Evolutionary conservation across 371 early-diverging fungal species (phyloP).

Genomic region (Batkoa obscura): DNA sequence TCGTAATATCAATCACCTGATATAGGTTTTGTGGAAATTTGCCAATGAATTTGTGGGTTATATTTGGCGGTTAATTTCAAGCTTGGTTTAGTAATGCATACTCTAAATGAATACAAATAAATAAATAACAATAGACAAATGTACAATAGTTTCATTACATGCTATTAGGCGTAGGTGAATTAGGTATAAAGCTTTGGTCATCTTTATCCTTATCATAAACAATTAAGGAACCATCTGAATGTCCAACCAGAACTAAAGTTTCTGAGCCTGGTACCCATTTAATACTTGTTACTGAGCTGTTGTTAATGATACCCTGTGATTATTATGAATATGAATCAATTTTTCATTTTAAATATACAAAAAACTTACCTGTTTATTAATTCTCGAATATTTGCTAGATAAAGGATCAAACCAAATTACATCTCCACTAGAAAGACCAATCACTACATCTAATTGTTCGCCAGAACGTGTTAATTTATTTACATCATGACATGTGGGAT

Average conservation of each 20-base stretch:
- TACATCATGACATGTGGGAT: constrained; percentile 73
- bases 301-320: constrained; percentile 39
- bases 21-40: constrained; percentile 38
- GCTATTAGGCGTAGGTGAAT: constrained; percentile 11
- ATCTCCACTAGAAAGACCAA: constrained; percentile 73
- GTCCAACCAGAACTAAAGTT: constrained; percentile 58
- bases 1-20: constrained; percentile 22
- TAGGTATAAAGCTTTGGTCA: constrained; percentile 33
- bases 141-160: not conserved
- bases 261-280: constrained; percentile 86
- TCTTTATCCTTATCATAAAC: constrained; percentile 80
- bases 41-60: constrained; percentile 64
- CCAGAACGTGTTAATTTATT: constrained; percentile 43
- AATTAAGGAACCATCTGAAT: constrained; percentile 50
- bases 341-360: not conserved
- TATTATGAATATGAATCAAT: not conserved
- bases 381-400: constrained; percentile 48
- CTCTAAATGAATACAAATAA: constrained; percentile 12
- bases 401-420: constrained; percentile 69
- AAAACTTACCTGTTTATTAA: constrained; percentile 38
- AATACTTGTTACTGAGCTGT: constrained; percentile 45
- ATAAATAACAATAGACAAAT: not conserved
- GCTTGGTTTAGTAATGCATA: constrained; percentile 26
- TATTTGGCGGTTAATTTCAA: constrained; percentile 24
- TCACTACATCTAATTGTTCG: constrained; percentile 50